phyloP scores from a whole-genome alignment of 352 stramenopile genomes.

The Halophytophthora batemanensis region DNA sequence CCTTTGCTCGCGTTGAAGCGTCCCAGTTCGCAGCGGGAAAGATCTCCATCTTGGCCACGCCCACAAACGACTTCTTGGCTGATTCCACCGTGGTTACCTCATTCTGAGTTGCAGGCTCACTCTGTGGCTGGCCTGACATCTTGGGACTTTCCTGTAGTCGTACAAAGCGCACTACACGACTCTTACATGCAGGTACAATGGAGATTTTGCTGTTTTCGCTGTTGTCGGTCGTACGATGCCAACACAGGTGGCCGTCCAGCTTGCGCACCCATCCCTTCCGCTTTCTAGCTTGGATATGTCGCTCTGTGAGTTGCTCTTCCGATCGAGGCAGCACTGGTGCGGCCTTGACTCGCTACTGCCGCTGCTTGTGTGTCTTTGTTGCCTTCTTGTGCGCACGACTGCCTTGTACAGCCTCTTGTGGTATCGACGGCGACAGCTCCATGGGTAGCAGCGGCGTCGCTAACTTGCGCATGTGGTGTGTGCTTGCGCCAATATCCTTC shows the following conservation, averaged over 20 bases:
- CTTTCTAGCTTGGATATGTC: slow-evolving; percentile 35
- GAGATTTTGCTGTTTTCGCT: neutral
- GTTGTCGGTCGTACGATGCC: slow-evolving; percentile 36
- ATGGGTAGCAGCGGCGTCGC: slow-evolving; percentile 44
- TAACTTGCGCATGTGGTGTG: slow-evolving; percentile 44
- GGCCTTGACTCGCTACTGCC: slow-evolving; percentile 1
- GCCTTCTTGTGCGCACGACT: slow-evolving; percentile 2
- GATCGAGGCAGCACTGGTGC: slow-evolving; percentile 2
- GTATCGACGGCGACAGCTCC: neutral
- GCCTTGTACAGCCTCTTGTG: slow-evolving; percentile 8
- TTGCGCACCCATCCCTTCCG: slow-evolving; percentile 59
- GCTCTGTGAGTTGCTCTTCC: slow-evolving; percentile 23
- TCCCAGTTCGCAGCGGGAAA: slow-evolving; percentile 33
- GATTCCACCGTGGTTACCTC: slow-evolving; percentile 29
- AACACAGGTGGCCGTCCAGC: slow-evolving; percentile 54
- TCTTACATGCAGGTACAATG: slow-evolving; percentile 17
- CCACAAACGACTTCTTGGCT: slow-evolving; percentile 30
- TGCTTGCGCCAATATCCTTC: too few relatives aligned
- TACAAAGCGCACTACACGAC: slow-evolving; percentile 29
- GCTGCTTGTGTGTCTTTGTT: slow-evolving; percentile 9
- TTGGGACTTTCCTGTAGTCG: slow-evolving; percentile 24
- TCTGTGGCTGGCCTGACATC: slow-evolving; percentile 26
- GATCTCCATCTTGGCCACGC: slow-evolving; percentile 35
- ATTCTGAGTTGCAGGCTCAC: slow-evolving; percentile 19
- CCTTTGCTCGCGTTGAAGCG: slow-evolving; percentile 26